Conservation (phyloP, 768 basidiomycete genomes). For the Trametes punicea region DNA sequence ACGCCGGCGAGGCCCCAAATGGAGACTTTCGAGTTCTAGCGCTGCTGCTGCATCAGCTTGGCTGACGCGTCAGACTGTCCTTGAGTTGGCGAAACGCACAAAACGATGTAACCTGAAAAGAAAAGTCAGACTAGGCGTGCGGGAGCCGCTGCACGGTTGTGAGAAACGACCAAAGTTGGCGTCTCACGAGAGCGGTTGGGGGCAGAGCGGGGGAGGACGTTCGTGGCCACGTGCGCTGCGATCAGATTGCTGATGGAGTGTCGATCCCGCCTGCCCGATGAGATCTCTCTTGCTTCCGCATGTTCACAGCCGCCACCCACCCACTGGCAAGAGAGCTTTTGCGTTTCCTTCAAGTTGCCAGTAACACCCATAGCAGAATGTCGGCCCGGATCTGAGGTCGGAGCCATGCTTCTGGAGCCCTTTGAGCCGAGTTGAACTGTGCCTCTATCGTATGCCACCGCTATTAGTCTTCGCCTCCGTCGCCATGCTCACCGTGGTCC, state of each 20-base stretch:
- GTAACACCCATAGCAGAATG: too few species aligned
- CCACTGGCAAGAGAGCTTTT: background rate
- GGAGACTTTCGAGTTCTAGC: background rate
- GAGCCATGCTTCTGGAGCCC: too few species aligned
- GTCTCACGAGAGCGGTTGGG: background rate
- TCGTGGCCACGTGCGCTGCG: background rate
- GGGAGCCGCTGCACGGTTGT: too few species aligned
- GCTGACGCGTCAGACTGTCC: background rate
- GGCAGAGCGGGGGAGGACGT: background rate
- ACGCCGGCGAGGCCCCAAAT: background rate
- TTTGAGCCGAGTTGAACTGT: too few species aligned
- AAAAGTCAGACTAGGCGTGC: background rate
- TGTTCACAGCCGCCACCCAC: background rate
- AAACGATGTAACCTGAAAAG: too few species aligned
- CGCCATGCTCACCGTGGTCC: slow-evolving; percentile 4
- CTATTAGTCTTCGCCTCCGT: background rate
- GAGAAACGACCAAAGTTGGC: background rate
- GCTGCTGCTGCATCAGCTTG: background rate
- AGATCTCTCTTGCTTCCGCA: background rate
- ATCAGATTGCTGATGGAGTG: background rate
- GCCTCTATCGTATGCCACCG: background rate
- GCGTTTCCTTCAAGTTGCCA: background rate
- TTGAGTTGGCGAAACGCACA: background rate
- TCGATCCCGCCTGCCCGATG: background rate
- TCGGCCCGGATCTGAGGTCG: too few species aligned